Evolutionary conservation across 345 rosid species (phyloP), one percentile per base, ranked within the genome.

Genomic region (Salix brachista): DNA sequence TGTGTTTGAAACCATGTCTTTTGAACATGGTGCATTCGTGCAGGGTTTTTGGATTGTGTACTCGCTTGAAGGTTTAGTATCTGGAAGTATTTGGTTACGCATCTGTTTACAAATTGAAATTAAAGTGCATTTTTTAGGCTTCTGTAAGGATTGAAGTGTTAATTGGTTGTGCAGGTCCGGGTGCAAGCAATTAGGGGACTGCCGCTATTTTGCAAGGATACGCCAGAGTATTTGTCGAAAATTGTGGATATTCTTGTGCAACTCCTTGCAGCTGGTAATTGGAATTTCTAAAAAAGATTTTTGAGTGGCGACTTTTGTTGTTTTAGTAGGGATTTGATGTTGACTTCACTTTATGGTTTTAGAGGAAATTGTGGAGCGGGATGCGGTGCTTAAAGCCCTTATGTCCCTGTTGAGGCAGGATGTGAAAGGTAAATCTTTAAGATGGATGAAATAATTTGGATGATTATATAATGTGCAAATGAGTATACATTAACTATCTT

Each of bases 181-280:
- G 98, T 96, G 81, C 99, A 94, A 85, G 99, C 98, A 8, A 94
- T 96, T 58, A 88, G 99, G 12, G 99, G 97, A 37, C 92, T 96
- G 78, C 98, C 98, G 0, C 84, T 96, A 28, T 94, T 96, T 80
- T 96, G 98, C 87, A 96, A 94, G 88, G 99, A 94, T 75, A 88
- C 90, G 0, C 97, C 97, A 0, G 94, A 92, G 67, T 76, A 86
- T 78, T 79, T 91, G 65, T 87, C 97, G 1, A 96, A 96, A 85
- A 92, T 94, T 54, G 89, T 96, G 39, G 92, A 94, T 82, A 88
- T 96, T 85, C 91, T 96, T 5, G 97, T 86, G 74, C 99, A 96
- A 79, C 89, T 94, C 65, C 87, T 96, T 70, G 73, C 85, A 4
- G 83, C 88, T 66, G 99, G 99, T 96, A 81, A 32, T 84, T 76